Evolutionary conservation across 1,284 basidiomycete genomes (phyloP).

Genomic region (Chondrostereum purpureum): DNA sequence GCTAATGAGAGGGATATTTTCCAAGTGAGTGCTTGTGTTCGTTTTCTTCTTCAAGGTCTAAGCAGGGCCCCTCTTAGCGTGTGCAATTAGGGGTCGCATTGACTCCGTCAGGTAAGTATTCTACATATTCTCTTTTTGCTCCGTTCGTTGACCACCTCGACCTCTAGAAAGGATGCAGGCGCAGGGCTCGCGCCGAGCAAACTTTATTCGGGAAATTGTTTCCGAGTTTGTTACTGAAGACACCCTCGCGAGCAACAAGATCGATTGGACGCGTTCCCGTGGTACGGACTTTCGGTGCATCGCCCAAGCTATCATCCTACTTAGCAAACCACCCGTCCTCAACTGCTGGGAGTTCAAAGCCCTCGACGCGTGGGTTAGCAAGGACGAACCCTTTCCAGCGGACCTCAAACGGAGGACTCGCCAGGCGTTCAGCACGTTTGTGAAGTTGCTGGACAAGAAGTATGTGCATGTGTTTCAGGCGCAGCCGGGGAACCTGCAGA

Average conservation of each 20-base stretch:
- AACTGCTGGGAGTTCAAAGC: slow-evolving; percentile 1
- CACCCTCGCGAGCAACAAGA: slow-evolving; percentile 1
- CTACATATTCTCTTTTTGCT: background rate
- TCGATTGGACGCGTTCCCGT: slow-evolving; percentile 30
- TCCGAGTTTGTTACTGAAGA: slow-evolving; percentile 12
- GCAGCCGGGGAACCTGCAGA: no score
- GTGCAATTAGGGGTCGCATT: slow-evolving; percentile 40
- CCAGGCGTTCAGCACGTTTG: background rate
- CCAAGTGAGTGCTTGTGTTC: slow-evolving; percentile 38
- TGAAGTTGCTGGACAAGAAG: background rate
- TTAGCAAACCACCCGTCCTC: slow-evolving; percentile 18
- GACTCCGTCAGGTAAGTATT: slow-evolving; percentile 25
- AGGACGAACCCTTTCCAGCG: background rate
- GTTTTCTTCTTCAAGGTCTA: background rate
- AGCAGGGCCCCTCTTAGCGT: slow-evolving; percentile 20
- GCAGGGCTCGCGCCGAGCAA: slow-evolving; percentile 27
- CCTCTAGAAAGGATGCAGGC: slow-evolving; percentile 30
- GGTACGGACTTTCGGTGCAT: slow-evolving; percentile 32
- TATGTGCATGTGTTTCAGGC: background rate
- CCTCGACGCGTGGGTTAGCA: slow-evolving; percentile 6
- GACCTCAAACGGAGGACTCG: background rate
- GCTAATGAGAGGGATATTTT: slow-evolving; percentile 70
- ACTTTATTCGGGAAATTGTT: slow-evolving; percentile 27
- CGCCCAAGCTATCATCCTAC: slow-evolving; percentile 25
- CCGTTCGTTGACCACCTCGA: background rate